phyloP scores from a whole-genome alignment of 768 basidiomycete genomes.

The Hemileccinum impolitum region DNA sequence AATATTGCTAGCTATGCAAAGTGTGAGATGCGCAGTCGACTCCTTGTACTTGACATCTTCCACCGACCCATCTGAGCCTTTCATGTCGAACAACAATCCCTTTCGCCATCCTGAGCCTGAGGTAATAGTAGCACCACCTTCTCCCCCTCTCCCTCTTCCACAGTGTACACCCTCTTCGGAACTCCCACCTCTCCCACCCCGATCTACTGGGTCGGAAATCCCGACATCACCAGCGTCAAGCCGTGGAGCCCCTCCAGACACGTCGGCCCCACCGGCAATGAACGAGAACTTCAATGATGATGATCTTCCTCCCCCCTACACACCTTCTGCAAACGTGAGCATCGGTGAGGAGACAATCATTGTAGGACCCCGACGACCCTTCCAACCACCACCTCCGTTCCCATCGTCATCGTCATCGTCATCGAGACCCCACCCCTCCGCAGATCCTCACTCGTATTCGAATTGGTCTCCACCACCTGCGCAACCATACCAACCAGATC shows the following conservation, averaged over 20 bases:
- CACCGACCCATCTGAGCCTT: too few relatives aligned
- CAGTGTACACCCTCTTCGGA: background rate
- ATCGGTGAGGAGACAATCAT: constrained; percentile 64
- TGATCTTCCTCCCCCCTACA: constrained; percentile 72
- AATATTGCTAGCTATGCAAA: too few relatives aligned
- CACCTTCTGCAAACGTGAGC: constrained; percentile 46
- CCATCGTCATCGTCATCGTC: constrained; percentile 6
- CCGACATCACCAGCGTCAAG: background rate
- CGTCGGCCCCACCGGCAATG: background rate
- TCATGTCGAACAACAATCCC: constrained; percentile 19
- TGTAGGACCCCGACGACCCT: constrained; percentile 60
- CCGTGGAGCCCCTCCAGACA: too few relatives aligned
- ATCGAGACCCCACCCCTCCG: background rate
- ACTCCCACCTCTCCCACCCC: background rate
- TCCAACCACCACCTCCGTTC: constrained; percentile 41
- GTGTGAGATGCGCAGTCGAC: too few relatives aligned
- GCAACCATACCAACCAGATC: background rate
- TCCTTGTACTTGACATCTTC: too few relatives aligned
- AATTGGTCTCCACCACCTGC: background rate
- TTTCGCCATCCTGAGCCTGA: constrained; percentile 8
- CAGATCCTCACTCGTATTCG: background rate
- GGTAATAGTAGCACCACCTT: background rate
- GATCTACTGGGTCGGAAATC: too few relatives aligned
- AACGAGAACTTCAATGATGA: constrained; percentile 30
- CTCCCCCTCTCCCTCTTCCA: constrained; percentile 11